Evolutionary conservation across 495 filamentous ascomycete genomes (phyloP).

Genomic region (Podospora pseudoanserina): DNA sequence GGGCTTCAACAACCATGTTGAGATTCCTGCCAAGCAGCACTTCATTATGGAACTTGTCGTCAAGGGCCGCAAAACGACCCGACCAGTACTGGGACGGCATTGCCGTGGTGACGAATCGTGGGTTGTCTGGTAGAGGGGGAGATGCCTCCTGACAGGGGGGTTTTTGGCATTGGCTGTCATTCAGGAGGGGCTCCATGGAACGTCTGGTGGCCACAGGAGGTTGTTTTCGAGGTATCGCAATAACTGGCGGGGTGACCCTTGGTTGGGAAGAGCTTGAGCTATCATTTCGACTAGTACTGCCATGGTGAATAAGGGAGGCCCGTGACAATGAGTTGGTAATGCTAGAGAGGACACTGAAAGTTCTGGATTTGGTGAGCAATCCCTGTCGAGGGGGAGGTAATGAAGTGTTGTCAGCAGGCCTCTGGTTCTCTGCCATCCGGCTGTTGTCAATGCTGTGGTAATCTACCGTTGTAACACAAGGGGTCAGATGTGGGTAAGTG

Average conservation of each 20-base stretch:
- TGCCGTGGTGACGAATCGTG: conserved; percentile 26
- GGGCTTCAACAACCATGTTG: conserved; percentile 25
- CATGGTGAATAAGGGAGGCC: conserved; percentile 19
- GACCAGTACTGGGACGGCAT: conserved; percentile 49
- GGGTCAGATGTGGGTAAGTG: neutral
- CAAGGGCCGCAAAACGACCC: conserved; percentile 53
- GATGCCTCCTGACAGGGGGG: neutral
- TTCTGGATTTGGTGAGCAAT: conserved; percentile 36
- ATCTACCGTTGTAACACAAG: neutral
- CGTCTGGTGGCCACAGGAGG: conserved; percentile 3
- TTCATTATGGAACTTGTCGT: conserved; percentile 50
- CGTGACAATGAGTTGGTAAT: conserved; percentile 40
- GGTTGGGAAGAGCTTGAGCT: conserved; percentile 10
- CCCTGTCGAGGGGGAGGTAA: conserved; percentile 1
- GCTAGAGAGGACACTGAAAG: conserved; percentile 38
- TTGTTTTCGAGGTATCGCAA: conserved; percentile 5
- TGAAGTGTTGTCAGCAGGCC: conserved; percentile 9
- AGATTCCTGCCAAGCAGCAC: conserved; percentile 34
- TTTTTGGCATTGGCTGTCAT: neutral
- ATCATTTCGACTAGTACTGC: conserved; percentile 23
- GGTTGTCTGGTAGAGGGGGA: conserved; percentile 12
- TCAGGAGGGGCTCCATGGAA: conserved; percentile 4
- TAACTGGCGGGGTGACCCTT: conserved; percentile 1
- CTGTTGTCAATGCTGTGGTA: conserved; percentile 22
- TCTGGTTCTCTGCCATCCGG: neutral